Evolutionary conservation across 2,329 filamentous ascomycete species (phyloP).

Genomic region (Albifimbria verrucaria): DNA sequence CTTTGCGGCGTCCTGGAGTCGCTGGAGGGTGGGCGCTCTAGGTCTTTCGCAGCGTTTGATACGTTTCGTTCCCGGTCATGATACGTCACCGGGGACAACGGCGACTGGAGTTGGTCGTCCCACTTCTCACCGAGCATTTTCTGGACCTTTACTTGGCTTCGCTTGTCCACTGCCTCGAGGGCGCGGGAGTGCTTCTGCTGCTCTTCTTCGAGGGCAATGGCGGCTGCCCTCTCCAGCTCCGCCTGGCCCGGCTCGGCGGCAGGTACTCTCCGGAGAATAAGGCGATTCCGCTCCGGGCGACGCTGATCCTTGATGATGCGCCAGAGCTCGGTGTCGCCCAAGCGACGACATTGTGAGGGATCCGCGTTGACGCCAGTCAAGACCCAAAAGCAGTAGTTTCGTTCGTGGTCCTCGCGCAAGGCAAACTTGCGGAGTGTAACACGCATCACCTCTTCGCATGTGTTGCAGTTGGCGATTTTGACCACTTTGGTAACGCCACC

Average conservation of each 20-base stretch:
- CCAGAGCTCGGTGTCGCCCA: slow-evolving; percentile 85
- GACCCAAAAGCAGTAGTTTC: slow-evolving; percentile 97
- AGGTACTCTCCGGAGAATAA: slow-evolving; percentile 91
- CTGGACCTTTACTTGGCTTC: slow-evolving; percentile 83
- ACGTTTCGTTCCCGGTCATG: slow-evolving; percentile 68
- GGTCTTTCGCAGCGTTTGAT: slow-evolving; percentile 53
- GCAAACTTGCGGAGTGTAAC: slow-evolving; percentile 85
- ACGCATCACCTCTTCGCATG: slow-evolving; percentile 87
- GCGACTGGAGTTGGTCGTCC: slow-evolving; percentile 76
- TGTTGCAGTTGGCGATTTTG: slow-evolving; percentile 87
- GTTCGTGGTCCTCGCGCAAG: slow-evolving; percentile 83
- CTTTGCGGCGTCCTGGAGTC: slow-evolving; percentile 41
- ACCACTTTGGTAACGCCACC: slow-evolving; percentile 90
- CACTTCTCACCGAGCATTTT: slow-evolving; percentile 86
- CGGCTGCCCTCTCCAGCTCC: slow-evolving; percentile 82
- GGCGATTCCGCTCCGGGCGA: slow-evolving; percentile 80
- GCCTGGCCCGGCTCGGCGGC: slow-evolving; percentile 83
- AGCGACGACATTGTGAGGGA: slow-evolving; percentile 72
- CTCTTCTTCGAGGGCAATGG: slow-evolving; percentile 84
- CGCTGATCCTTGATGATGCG: slow-evolving; percentile 84
- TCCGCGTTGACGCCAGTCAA: slow-evolving; percentile 82
- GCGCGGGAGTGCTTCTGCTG: slow-evolving; percentile 67
- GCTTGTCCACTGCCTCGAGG: slow-evolving; percentile 63
- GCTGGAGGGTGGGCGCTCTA: slow-evolving; percentile 53
- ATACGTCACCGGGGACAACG: slow-evolving; percentile 76